Evolutionary conservation across 1,284 basidiomycete species (phyloP).

Genomic region (Apiotrichum porosum): DNA sequence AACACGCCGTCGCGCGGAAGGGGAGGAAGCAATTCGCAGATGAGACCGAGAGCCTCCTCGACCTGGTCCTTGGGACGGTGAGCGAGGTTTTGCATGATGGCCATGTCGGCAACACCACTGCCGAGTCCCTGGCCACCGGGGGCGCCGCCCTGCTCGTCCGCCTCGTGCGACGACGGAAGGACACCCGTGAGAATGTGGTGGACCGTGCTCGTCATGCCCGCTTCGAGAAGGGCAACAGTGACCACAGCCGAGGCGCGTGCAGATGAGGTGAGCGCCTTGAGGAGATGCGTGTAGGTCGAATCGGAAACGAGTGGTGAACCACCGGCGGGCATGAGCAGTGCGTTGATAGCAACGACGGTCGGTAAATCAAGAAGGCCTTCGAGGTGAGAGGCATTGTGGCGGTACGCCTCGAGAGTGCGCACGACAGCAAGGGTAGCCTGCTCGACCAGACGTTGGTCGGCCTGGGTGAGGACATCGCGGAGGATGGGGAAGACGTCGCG

Average conservation of each 20-base stretch:
- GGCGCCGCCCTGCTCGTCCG: conserved; percentile 62
- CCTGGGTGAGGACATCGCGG: conserved; percentile 79
- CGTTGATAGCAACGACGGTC: conserved; percentile 77
- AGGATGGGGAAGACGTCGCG: conserved; percentile 86
- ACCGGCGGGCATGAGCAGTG: conserved; percentile 76
- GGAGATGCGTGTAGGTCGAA: conserved; percentile 80
- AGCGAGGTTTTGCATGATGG: conserved; percentile 93
- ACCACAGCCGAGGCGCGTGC: conserved; percentile 82
- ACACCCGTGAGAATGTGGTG: conserved; percentile 93
- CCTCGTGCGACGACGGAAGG: conserved; percentile 60
- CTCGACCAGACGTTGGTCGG: conserved; percentile 89
- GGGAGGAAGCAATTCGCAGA: conserved; percentile 85
- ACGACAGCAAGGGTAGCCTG: conserved; percentile 89
- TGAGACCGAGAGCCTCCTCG: conserved; percentile 79
- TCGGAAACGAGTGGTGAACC: conserved; percentile 76
- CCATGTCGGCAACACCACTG: conserved; percentile 86
- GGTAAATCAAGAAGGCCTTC: conserved; percentile 76
- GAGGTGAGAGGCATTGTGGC: conserved; percentile 73
- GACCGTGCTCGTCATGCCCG: conserved; percentile 80
- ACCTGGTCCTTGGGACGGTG: conserved; percentile 95
- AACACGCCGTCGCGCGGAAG: conserved; percentile 87
- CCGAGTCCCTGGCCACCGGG: conserved; percentile 62
- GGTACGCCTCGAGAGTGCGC: conserved; percentile 84
- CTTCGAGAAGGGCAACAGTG: conserved; percentile 75
- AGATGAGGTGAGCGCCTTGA: conserved; percentile 78